Conservation (phyloP, 176 grass and related monocot genomes). For the Phyllostachys edulis region DNA sequence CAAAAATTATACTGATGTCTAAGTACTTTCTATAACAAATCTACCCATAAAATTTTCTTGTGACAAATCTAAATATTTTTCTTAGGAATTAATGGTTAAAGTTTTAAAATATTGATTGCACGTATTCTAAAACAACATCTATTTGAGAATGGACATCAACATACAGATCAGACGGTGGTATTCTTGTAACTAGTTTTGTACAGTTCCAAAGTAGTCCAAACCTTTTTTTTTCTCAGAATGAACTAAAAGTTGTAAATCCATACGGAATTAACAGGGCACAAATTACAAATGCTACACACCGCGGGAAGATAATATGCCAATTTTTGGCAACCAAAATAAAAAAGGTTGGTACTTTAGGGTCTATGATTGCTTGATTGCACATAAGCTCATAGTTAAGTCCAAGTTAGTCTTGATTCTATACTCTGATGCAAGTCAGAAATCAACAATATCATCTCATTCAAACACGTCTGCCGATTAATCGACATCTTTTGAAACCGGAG, state of each 20-base stretch:
- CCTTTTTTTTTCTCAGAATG: neutral
- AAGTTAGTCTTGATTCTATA: slow-evolving; percentile 27
- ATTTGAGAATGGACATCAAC: too few species aligned
- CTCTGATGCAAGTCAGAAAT: slow-evolving; percentile 11
- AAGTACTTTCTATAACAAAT: too few species aligned
- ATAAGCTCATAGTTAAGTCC: neutral
- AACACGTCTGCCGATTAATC: slow-evolving; percentile 11
- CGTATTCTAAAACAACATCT: too few species aligned
- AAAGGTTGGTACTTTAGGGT: neutral
- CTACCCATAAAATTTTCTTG: too few species aligned
- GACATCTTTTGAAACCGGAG: slow-evolving; percentile 3
- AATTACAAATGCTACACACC: too few species aligned
- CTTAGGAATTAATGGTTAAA: too few species aligned
- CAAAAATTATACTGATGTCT: too few species aligned
- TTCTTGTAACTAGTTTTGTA: neutral
- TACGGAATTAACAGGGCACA: too few species aligned
- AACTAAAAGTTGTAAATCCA: neutral
- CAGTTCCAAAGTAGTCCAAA: neutral
- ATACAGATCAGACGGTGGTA: neutral
- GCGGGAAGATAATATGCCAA: neutral
- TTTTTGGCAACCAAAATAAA: slow-evolving; percentile 1
- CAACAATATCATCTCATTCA: slow-evolving; percentile 20
- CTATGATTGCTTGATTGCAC: neutral
- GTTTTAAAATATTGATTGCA: too few species aligned
- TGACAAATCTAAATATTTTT: too few species aligned